A percentile compares a stretch with the other conserved stretches of the same genome.
phyloP scores from a whole-genome alignment of 2,329 filamentous ascomycete genomes.

The Thielaviopsis cerberus region DNA sequence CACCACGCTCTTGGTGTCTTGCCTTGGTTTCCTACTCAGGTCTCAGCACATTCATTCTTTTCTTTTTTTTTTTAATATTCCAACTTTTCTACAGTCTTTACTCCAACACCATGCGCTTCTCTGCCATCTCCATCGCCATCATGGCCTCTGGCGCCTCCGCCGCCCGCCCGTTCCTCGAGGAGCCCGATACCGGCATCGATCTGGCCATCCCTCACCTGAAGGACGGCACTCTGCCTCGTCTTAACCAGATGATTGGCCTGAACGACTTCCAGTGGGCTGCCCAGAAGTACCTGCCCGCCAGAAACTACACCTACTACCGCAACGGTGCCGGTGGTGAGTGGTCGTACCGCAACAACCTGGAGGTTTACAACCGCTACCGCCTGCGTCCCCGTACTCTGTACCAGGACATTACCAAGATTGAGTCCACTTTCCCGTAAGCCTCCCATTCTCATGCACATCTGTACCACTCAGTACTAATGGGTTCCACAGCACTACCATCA shows the following conservation, averaged over 20 bases:
- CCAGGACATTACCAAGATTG: slow-evolving; percentile 21
- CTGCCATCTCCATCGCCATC: slow-evolving; percentile 14
- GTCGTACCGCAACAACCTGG: slow-evolving; percentile 33
- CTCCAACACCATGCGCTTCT: slow-evolving; percentile 8
- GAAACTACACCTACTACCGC: slow-evolving; percentile 30
- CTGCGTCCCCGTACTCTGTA: slow-evolving; percentile 24
- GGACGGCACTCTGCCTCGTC: slow-evolving; percentile 6
- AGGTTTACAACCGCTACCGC: slow-evolving; percentile 27
- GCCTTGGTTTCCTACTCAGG: not conserved
- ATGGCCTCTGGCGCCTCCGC: slow-evolving; percentile 22
- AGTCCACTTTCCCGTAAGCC: slow-evolving; percentile 19
- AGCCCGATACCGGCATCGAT: slow-evolving; percentile 29
- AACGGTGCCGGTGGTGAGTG: slow-evolving; percentile 31
- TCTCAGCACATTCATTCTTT: not conserved
- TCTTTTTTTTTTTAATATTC: not conserved
- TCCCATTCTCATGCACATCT: slow-evolving; percentile 8
- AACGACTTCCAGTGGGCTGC: slow-evolving; percentile 33
- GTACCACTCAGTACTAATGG: slow-evolving; percentile 14
- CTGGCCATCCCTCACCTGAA: slow-evolving; percentile 20
- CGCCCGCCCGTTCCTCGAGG: slow-evolving; percentile 26
- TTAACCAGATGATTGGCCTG: slow-evolving; percentile 22
- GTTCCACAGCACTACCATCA: slow-evolving; percentile 21
- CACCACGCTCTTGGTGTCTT: not conserved
- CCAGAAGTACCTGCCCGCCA: slow-evolving; percentile 23
- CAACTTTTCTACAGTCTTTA: not conserved